Percentiles rank a stretch among this genome's conserved stretches.
Conservation (phyloP, 176 grass and related monocot genomes). For the Calamus simplicifolius region DNA sequence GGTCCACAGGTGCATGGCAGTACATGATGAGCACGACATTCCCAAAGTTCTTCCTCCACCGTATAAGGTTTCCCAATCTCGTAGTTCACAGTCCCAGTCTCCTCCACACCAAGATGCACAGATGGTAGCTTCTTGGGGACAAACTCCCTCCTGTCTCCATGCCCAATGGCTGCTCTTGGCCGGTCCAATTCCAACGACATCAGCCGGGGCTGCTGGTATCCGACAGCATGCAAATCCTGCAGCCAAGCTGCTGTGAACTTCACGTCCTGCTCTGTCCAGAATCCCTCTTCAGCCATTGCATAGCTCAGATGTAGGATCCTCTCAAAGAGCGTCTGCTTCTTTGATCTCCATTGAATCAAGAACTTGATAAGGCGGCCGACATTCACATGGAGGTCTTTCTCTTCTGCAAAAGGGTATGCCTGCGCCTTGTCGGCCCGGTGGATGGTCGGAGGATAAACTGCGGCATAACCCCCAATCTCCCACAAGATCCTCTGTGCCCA, state of each 20-base stretch:
- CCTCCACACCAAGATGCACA: conserved; percentile 93
- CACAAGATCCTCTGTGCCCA: conserved; percentile 88
- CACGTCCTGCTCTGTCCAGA: conserved; percentile 85
- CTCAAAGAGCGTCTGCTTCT: conserved; percentile 71
- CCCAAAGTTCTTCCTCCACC: conserved; percentile 94
- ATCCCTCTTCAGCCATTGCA: conserved; percentile 88
- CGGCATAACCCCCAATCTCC: conserved; percentile 88
- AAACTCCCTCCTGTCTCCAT: conserved; percentile 88
- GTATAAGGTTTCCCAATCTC: conserved; percentile 98
- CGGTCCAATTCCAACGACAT: conserved; percentile 91
- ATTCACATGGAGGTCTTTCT: conserved; percentile 96
- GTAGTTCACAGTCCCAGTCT: conserved; percentile 81
- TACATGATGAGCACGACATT: conserved; percentile 95
- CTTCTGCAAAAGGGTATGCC: conserved; percentile 74
- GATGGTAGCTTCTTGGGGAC: conserved; percentile 89
- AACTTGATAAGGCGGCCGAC: conserved; percentile 88
- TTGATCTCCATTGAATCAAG: conserved; percentile 76
- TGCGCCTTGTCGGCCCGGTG: conserved; percentile 67
- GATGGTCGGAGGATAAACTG: conserved; percentile 85
- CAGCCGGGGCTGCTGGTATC: conserved; percentile 86
- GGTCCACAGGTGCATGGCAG: conserved; percentile 65
- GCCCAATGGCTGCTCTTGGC: conserved; percentile 71
- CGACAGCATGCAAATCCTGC: conserved; percentile 76
- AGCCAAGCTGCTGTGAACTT: conserved; percentile 86
- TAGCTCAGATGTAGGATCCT: conserved; percentile 90